Base-by-base conservation (phyloP, 2,329 filamentous ascomycete species). In the Paramyrothecium sp. region DNA sequence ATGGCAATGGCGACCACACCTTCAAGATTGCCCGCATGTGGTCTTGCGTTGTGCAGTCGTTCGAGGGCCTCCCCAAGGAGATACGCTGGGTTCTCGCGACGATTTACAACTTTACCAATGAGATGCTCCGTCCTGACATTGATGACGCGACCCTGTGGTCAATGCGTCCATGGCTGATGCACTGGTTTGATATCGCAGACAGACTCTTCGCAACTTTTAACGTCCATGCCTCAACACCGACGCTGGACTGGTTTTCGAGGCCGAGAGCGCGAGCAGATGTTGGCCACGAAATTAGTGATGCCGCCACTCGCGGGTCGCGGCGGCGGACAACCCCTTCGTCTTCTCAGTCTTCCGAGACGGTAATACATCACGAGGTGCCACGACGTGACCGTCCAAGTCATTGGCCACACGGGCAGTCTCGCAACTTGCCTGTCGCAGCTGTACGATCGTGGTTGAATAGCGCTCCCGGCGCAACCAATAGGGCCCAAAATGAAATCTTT, bases 41-140 rank as follows among this genome's bases (percentile, higher is more conserved):
- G 71, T 67, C 69, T 5, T 74, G 71, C 54, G 61, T 62, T 11
- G 23, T 64, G 2, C 71, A 74, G 54, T 58, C 63, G 5, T 19
- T 23, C 1, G 5, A 34, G 2, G 11, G 30, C 7, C 56, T 74
- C 2, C 70, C 69, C 17, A 69, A 62, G 49, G 63, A 68, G 33
- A 54, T 73, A 46, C 65, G 71, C 60, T 73, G 63, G 70, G 55
- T 73, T 33, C 66, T 72, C 22, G 62, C 69, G 26, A 65, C 53
- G 48, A 58, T 72, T 21, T 74, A 69, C 60, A 64, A 72, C 60
- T 69, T 73, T 20, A 56, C 67, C 53, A 65, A 55, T 55, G 61
- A 69, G 22, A 66, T 70, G 62, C 61, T 74, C 7, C 57, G 55
- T 17, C 55, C 54, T 2, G 54, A 54, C 2, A 51, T 55, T 12